Conservation (phyloP, 1,284 basidiomycete species). For the Bjerkandera adusta region DNA sequence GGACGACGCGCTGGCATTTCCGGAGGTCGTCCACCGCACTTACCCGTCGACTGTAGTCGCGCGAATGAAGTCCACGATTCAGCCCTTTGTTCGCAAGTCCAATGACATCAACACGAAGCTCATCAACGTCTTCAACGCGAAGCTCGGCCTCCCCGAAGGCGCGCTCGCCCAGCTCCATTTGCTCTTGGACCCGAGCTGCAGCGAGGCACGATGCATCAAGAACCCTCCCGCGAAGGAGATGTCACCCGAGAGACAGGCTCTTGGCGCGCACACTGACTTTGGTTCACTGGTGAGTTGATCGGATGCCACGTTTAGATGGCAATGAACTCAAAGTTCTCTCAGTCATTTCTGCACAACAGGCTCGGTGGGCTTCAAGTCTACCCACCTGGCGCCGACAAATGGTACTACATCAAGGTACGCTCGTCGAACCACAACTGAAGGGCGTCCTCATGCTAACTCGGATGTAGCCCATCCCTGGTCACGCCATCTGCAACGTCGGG, state of each 20-base stretch:
- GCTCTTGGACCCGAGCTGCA: slow-evolving; percentile 32
- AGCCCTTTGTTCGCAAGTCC: slow-evolving; percentile 33
- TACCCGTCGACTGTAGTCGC: slow-evolving; percentile 33
- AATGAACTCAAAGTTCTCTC: not conserved
- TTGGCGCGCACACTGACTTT: slow-evolving; percentile 38
- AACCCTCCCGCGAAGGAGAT: slow-evolving; percentile 24
- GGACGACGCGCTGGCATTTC: slow-evolving; percentile 30
- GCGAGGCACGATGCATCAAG: slow-evolving; percentile 39
- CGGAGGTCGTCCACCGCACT: slow-evolving; percentile 27
- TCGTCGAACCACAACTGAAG: not conserved
- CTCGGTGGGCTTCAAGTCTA: slow-evolving; percentile 74
- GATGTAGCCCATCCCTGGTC: slow-evolving; percentile 31
- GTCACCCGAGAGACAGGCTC: slow-evolving; percentile 25
- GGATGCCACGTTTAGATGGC: not conserved
- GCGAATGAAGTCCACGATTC: slow-evolving; percentile 30
- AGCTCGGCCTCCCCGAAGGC: slow-evolving; percentile 30
- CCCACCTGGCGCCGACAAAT: slow-evolving; percentile 56
- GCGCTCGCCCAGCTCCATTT: slow-evolving; percentile 30
- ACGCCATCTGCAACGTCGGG: slow-evolving; percentile 39
- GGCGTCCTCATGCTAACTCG: not conserved
- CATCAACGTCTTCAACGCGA: slow-evolving; percentile 31
- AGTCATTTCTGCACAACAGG: slow-evolving; percentile 68
- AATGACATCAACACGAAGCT: slow-evolving; percentile 32
- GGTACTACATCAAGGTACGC: slow-evolving; percentile 66
- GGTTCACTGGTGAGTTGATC: slow-evolving; percentile 28